Conservation (phyloP, 2,329 filamentous ascomycete genomes). For the Thelonectria blattea region DNA sequence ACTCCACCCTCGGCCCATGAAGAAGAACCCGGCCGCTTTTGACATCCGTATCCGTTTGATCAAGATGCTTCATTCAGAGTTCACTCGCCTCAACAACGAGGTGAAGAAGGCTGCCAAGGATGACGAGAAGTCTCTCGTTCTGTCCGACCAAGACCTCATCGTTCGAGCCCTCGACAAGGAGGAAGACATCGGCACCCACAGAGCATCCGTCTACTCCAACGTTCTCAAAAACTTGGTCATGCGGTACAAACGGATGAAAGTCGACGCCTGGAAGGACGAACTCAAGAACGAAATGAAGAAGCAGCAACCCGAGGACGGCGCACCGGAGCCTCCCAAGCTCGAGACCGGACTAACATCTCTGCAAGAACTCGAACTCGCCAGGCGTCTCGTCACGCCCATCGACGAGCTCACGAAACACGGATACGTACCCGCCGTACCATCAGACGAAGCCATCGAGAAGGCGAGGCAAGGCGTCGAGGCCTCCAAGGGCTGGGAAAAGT, state of each 20-base stretch:
- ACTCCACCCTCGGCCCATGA: slow-evolving; percentile 72
- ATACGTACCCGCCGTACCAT: slow-evolving; percentile 75
- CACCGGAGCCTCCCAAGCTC: slow-evolving; percentile 56
- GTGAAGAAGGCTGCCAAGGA: slow-evolving; percentile 58
- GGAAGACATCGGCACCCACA: slow-evolving; percentile 72
- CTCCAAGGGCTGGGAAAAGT: slow-evolving; percentile 81
- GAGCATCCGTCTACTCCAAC: slow-evolving; percentile 77
- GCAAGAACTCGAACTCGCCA: slow-evolving; percentile 72
- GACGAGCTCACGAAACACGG: slow-evolving; percentile 69
- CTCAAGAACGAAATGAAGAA: slow-evolving; percentile 46
- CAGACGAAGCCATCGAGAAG: slow-evolving; percentile 67
- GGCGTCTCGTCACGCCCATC: slow-evolving; percentile 68
- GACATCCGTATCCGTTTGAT: slow-evolving; percentile 63
- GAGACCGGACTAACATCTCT: slow-evolving; percentile 70
- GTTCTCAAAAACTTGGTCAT: slow-evolving; percentile 83
- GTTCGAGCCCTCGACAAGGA: slow-evolving; percentile 77
- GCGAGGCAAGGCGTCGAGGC: slow-evolving; percentile 69
- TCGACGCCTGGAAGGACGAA: slow-evolving; percentile 74
- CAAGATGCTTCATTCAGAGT: slow-evolving; percentile 68
- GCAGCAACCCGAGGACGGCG: slow-evolving; percentile 40
- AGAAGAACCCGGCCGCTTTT: slow-evolving; percentile 62
- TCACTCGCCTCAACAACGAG: slow-evolving; percentile 70
- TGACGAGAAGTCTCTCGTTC: slow-evolving; percentile 57
- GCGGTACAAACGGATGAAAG: slow-evolving; percentile 75
- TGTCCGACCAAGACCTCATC: slow-evolving; percentile 72